Evolutionary conservation across 2,329 filamentous ascomycete genomes (phyloP).

Genomic region (Hymenoscyphus fraxineus): DNA sequence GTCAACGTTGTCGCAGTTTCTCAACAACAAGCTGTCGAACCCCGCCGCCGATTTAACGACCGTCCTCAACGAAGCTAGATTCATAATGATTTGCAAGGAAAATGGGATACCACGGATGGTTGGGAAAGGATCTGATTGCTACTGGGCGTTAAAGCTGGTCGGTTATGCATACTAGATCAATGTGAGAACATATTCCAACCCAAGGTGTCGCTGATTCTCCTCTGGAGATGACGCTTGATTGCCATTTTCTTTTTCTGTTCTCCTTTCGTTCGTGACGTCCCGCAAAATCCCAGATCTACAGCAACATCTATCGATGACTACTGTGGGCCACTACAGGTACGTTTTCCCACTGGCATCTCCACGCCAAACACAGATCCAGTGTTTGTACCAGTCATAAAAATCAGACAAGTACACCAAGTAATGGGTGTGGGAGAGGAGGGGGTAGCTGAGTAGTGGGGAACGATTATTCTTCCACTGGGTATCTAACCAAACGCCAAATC

Average conservation of each 20-base stretch:
- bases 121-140: slow-evolving; percentile 30
- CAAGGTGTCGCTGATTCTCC: slow-evolving; percentile 90
- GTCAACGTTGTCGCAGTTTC: slow-evolving; percentile 91
- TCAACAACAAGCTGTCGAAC: slow-evolving; percentile 83
- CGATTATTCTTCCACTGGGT: not conserved
- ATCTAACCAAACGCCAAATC: slow-evolving; percentile 9
- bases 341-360: not conserved
- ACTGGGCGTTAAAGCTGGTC: slow-evolving; percentile 31
- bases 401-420: not conserved
- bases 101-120: slow-evolving; percentile 23
- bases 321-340: not conserved
- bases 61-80: slow-evolving; percentile 48
- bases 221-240: slow-evolving; percentile 82
- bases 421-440: not conserved
- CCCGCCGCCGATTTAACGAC: slow-evolving; percentile 73
- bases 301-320: not conserved
- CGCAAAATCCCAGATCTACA: not conserved
- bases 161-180: slow-evolving; percentile 51
- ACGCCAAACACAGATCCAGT: not conserved
- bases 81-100: slow-evolving; percentile 19
- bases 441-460: not conserved
- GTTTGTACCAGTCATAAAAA: not conserved
- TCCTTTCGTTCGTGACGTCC: slow-evolving; percentile 16
- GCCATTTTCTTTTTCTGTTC: slow-evolving; percentile 56
- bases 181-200: slow-evolving; percentile 53